Conservation (phyloP, 768 basidiomycete species). For the Royoungia palumana region DNA sequence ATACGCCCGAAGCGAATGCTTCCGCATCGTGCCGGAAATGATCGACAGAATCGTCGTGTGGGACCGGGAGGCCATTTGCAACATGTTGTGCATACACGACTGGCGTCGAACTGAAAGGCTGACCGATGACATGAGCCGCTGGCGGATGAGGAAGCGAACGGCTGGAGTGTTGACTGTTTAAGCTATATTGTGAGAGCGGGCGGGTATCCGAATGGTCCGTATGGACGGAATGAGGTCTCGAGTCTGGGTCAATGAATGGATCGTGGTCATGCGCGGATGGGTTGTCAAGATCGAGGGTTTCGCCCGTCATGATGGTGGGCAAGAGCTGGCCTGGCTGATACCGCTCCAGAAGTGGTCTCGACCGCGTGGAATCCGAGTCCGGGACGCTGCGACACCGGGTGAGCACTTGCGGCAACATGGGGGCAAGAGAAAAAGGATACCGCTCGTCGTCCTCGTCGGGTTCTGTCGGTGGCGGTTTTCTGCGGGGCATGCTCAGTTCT, state of each 20-base stretch:
- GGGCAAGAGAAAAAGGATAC: not conserved
- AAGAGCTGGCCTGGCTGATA: constrained; percentile 63
- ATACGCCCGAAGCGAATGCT: constrained; percentile 64
- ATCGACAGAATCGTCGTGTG: constrained; percentile 39
- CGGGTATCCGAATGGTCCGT: constrained; percentile 27
- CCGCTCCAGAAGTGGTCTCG: constrained; percentile 28
- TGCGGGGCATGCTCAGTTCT: constrained; percentile 7
- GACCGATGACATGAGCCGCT: constrained; percentile 18
- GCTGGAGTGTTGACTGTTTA: constrained; percentile 35
- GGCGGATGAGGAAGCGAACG: constrained; percentile 28
- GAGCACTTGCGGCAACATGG: not conserved
- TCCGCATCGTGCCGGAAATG: constrained; percentile 66
- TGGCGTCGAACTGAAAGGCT: constrained; percentile 22
- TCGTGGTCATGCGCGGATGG: constrained; percentile 31
- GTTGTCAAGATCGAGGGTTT: constrained; percentile 54
- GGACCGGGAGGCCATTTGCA: constrained; percentile 31
- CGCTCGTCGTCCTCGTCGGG: not conserved
- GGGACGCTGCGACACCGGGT: constrained; percentile 2
- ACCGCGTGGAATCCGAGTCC: constrained; percentile 3
- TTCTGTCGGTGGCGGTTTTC: constrained; percentile 22
- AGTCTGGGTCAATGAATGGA: constrained; percentile 27
- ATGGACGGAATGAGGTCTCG: constrained; percentile 25
- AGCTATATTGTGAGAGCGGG: constrained; percentile 35
- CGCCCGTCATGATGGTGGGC: constrained; percentile 61
- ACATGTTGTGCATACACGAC: constrained; percentile 7